A percentile compares a stretch with the other conserved stretches of the same genome.
Conservation (phyloP, 2,329 filamentous ascomycete genomes). For the Colletotrichum siamense region DNA sequence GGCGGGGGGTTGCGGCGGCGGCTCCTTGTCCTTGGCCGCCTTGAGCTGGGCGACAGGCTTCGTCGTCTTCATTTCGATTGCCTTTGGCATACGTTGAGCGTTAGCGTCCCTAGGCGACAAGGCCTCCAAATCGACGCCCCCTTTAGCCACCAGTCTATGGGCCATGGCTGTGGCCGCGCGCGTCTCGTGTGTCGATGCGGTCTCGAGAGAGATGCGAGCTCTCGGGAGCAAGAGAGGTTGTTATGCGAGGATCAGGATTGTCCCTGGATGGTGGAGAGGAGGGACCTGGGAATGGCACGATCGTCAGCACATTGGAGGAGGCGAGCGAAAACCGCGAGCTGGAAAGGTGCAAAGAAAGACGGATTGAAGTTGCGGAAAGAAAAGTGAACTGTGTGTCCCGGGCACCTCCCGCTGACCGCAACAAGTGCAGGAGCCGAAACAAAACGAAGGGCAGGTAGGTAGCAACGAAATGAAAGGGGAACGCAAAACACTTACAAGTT, state of each 20-base stretch:
- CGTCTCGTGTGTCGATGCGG: not conserved
- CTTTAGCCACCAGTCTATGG: slow-evolving; percentile 54
- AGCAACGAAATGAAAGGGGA: not conserved
- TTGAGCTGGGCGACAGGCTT: slow-evolving; percentile 55
- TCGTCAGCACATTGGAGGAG: slow-evolving; percentile 3
- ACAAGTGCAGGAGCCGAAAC: not conserved
- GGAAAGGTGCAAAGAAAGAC: not conserved
- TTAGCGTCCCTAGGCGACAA: slow-evolving; percentile 71
- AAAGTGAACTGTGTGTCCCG: not conserved
- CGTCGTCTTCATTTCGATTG: slow-evolving; percentile 51
- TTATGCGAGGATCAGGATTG: not conserved
- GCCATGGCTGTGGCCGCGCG: slow-evolving; percentile 40
- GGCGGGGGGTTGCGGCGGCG: slow-evolving; percentile 67
- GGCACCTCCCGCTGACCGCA: not conserved
- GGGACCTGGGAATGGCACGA: not conserved
- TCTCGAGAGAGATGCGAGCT: not conserved
- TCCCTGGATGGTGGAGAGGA: not conserved
- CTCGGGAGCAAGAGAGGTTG: not conserved
- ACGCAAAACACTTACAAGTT: slow-evolving; percentile 29
- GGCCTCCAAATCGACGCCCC: slow-evolving; percentile 63
- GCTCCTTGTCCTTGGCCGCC: slow-evolving; percentile 68
- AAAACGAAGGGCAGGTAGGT: not conserved
- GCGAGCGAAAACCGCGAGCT: not conserved
- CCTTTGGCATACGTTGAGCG: slow-evolving; percentile 57
- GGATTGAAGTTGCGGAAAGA: not conserved